Base-by-base conservation (phyloP, 768 basidiomycete genomes). In the Leucosporidium yakuticum region DNA sequence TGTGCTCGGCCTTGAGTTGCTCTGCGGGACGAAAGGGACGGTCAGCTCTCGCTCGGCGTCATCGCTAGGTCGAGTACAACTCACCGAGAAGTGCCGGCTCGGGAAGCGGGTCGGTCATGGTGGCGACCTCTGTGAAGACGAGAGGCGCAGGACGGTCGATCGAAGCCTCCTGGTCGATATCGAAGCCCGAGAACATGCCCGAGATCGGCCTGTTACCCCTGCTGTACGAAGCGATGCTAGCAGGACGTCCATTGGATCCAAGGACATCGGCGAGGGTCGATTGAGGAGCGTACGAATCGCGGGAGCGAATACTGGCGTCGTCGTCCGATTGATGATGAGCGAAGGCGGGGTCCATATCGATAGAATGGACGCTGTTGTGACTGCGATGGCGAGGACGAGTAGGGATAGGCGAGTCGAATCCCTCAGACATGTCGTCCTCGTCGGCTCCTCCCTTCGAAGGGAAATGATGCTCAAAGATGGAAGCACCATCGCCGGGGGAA, bases 341-440 rank as follows among this genome's bases (percentile, higher is more conserved):
- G 75, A 90, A 93, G 1, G 80, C 83, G 15, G 91, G 91, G 69
- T 92, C 91, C 88, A 93, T 89, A 54, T 65, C 65, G 47, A 53
- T 34, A 50, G 21, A 25, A 27, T 50, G 51, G 36, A 47, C 32
- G 73, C 87, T 89, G 9, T 84, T 84, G 47, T 86, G 82, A 19
- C 68, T 64, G 44, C 69, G 69, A n/a, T 31, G 34, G 23, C 21
- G 39, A 44, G 39, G 39, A 15, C 39, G 39, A 44, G 25, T 57
- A 23, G 50, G 23, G 44, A 25, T 49, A 20, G 64, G 64, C 8
- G 34, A 53, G 21, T 66, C 62, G 61, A 69, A 11, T 8, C 36
- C 63, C 3, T 60, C 68, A 7, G 60, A 64, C 4, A 50, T 39
- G 36, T 32, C 44, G 60, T 65, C 61, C 27, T 69, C 64, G 53